These are phyloP conservation scores for Arthrobotrys pseudoclavata DNA, from an alignment of 2,329 filamentous ascomycete genomes.

Conservation along the genomic window DNA sequence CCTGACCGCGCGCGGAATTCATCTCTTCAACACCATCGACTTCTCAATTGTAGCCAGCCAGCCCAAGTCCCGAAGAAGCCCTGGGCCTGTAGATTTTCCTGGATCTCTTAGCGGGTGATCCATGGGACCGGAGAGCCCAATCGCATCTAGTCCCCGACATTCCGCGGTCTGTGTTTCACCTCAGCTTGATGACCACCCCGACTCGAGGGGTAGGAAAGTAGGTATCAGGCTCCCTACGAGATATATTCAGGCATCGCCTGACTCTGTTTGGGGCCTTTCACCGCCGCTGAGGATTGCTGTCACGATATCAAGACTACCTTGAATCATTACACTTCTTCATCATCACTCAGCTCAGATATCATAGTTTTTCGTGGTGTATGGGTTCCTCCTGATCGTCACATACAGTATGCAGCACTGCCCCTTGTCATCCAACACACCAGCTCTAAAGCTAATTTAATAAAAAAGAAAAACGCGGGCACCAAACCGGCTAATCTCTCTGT, in stretches of 20 bases:
- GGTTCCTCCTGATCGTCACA: slow-evolving; percentile 40
- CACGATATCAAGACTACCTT: slow-evolving; percentile 25
- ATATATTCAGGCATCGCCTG: slow-evolving; percentile 39
- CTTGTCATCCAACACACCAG: slow-evolving; percentile 40
- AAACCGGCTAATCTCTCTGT: slow-evolving; percentile 46
- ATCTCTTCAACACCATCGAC: background rate
- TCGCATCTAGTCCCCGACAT: slow-evolving; percentile 50
- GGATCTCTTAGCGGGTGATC: slow-evolving; percentile 55
- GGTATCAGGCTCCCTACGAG: background rate
- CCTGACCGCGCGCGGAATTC: slow-evolving; percentile 8
- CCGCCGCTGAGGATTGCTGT: background rate
- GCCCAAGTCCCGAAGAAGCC: background rate
- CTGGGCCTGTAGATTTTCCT: slow-evolving; percentile 24
- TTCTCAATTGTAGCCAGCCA: background rate
- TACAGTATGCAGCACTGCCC: slow-evolving; percentile 15
- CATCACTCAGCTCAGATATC: background rate
- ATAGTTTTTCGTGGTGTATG: slow-evolving; percentile 22
- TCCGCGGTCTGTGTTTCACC: slow-evolving; percentile 56
- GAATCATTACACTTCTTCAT: slow-evolving; percentile 17
- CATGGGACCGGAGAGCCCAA: slow-evolving; percentile 57
- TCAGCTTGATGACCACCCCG: slow-evolving; percentile 39
- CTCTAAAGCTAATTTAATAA: slow-evolving; percentile 15
- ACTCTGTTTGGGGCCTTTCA: slow-evolving; percentile 1
- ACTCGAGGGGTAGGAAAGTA: slow-evolving; percentile 15
- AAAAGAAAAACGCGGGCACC: slow-evolving; percentile 33